Percentiles rank a stretch among this genome's conserved stretches.
phyloP scores from a whole-genome alignment of 177 flowering plant genomes.

The Vitis hybrid region DNA sequence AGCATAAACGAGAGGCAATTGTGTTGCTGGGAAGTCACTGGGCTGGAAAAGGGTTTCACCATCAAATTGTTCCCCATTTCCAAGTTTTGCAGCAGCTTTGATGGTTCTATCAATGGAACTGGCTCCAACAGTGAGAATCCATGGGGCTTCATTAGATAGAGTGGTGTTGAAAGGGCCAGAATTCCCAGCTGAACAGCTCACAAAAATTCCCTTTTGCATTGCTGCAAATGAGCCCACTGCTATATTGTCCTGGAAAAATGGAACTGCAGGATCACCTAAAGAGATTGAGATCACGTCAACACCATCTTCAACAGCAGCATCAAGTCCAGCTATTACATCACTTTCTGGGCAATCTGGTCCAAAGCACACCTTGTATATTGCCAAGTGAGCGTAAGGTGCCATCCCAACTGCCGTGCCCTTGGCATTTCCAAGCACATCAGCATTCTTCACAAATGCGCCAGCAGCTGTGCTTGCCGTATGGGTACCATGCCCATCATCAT shows the following conservation, averaged over 20 bases:
- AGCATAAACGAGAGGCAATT: slow-evolving; percentile 22
- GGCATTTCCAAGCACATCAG: slow-evolving; percentile 14
- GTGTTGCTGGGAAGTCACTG: neutral
- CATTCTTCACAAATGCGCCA: slow-evolving; percentile 16
- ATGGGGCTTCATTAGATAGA: slow-evolving; percentile 19
- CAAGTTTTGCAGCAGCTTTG: slow-evolving; percentile 12
- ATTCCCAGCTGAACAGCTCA: slow-evolving; percentile 28
- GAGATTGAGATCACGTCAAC: slow-evolving; percentile 45
- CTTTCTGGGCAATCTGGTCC: slow-evolving; percentile 20
- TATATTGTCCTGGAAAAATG: slow-evolving; percentile 20
- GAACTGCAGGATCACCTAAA: slow-evolving; percentile 22
- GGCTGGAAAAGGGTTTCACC: slow-evolving; percentile 20
- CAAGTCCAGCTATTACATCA: slow-evolving; percentile 34
- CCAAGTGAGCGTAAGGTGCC: slow-evolving; percentile 30
- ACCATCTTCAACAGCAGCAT: slow-evolving; percentile 37
- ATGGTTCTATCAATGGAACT: slow-evolving; percentile 25
- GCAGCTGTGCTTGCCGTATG: slow-evolving; percentile 23
- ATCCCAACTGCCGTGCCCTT: slow-evolving; percentile 22
- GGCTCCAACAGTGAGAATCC: slow-evolving; percentile 33
- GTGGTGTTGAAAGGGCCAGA: slow-evolving; percentile 16
- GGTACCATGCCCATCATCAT: slow-evolving; percentile 25
- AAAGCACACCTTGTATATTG: slow-evolving; percentile 41
- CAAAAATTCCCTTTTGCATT: slow-evolving; percentile 27
- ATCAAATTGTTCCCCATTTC: slow-evolving; percentile 16
- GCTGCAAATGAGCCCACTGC: slow-evolving; percentile 38